Conservation (phyloP, 495 filamentous ascomycete genomes). For the Penicilliopsis zonata region DNA sequence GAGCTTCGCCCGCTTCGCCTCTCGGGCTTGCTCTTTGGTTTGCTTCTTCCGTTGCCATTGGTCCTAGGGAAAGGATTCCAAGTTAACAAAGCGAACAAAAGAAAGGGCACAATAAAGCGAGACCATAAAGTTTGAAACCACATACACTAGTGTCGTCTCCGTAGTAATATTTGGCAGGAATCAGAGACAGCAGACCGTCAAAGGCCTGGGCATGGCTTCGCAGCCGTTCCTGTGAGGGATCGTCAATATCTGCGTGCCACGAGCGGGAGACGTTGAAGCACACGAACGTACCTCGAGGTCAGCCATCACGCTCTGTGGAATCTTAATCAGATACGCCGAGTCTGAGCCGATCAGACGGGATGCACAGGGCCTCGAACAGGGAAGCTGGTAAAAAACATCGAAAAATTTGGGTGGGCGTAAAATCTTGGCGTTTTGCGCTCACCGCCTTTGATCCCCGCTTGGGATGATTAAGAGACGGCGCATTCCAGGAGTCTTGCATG, state of each 20-base stretch:
- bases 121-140: slow-evolving; percentile 9
- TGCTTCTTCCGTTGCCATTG: slow-evolving; percentile 86
- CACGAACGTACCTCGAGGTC: slow-evolving; percentile 32
- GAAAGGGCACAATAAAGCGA: slow-evolving; percentile 4
- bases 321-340: slow-evolving; percentile 1
- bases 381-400: no score
- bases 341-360: slow-evolving; percentile 7
- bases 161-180: slow-evolving; percentile 88
- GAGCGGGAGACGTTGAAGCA: neutral
- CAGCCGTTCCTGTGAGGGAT: slow-evolving; percentile 54
- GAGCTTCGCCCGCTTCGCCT: slow-evolving; percentile 69
- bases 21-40: slow-evolving; percentile 68
- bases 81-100: slow-evolving; percentile 18
- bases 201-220: slow-evolving; percentile 78
- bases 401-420: no score
- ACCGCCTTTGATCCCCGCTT: no score
- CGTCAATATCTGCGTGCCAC: slow-evolving; percentile 8
- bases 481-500: no score
- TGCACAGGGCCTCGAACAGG: no score
- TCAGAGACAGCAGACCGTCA: slow-evolving; percentile 81
- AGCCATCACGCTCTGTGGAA: slow-evolving; percentile 18
- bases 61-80: slow-evolving; percentile 38
- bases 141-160: slow-evolving; percentile 75
- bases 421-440: no score
- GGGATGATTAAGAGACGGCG: no score